Base-by-base conservation (phyloP, 1,284 basidiomycete genomes). In the Serendipita sp. region DNA sequence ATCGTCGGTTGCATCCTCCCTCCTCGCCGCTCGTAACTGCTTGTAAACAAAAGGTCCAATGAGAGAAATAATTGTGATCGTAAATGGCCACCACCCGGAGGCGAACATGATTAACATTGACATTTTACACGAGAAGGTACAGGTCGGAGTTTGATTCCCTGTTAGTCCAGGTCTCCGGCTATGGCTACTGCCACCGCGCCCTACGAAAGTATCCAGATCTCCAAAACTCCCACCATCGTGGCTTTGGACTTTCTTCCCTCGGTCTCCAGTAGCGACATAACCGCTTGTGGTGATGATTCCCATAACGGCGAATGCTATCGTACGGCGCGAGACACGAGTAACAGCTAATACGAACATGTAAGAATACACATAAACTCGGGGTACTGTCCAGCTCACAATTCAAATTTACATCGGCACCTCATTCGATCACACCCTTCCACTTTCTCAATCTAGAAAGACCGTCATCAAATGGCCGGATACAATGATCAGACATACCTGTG, bases 81-180 rank as follows among this genome's bases (percentile, higher is more conserved):
- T 35, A 35, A 58, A 58, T 58, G 53, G 53, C 53, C 53, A 58
- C 53, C 53, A 58, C 22, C 53, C 53, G n/a, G 53, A 58, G 15
- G 53, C 53, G 10, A 58, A 35, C 53, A 34, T 26, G 32, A 58
- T 17, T 29, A 58, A 49, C 45, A 49, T 29, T 26, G 30, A 58
- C 22, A 58, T 34, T 58, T n/a, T 38, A 38, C 38, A 38, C 38
- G 38, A 38, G 38, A 38, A 13, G 38, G 32, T 12, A 22, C 17
- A 30, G 53, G 22, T 58, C 53, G 30, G 22, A 49, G 45, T 49
- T 49, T 49, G 30, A 32, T 29, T 6, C 10, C n/a, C n/a, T 35
- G 53, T 58, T 29, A 22, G 53, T 22, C n/a, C 15, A 38, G 6
- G 47, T 15, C 29, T 22, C 17, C 47, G n/a, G 17, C 29, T 30